Evolutionary conservation across 352 stramenopile genomes (phyloP), one percentile per base, ranked within the genome.

Genomic region (Lagenidium giganteum): DNA sequence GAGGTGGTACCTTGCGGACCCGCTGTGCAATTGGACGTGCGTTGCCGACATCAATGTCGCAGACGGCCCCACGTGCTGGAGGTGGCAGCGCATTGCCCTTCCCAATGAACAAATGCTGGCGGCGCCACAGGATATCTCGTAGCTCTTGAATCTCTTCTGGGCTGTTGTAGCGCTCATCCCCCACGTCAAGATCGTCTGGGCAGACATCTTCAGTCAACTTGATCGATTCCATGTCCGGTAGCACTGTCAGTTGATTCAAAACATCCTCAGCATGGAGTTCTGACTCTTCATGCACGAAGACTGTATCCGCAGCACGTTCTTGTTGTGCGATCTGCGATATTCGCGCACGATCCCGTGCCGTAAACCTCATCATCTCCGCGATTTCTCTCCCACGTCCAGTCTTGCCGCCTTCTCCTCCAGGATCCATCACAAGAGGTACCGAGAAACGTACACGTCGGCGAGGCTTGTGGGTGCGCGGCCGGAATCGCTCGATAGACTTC

Each of bases 41-140:
- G 1, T 23, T 21, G 0, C 47, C 24, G 0, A 49, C 29, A 9
- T 61, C 53, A 13, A 61, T 61, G 16, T 58, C 54, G 17, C 49
- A 59, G 0, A 52, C 9, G 0, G 28, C 44, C 1, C 49, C 44
- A 3, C 5, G 0, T 0, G 34, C 47, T 1, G 42, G 25, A 0
- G 42, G 42, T 1, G 47, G 37, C 0, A 62, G 8, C 0, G 42
- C 42, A 8, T 62, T 58, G 0, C 31, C 42, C 12, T 53, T 54
- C 0, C 40, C 33, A 20, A 56, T 52, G 1, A 61, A 12, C 4
- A 52, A 29, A 22, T 45, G 43, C 9, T 14, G 4, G 1, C 23
- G 5, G 11, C n/a, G 9, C 45, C 35, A 52, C 23, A 62, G 50
- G 7, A 41, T 45, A 1, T 27, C 18, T 1, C 26, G 23, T 4